Base-by-base conservation (phyloP, 805 yeast species). In the Scheffersomyces coipomensis region DNA sequence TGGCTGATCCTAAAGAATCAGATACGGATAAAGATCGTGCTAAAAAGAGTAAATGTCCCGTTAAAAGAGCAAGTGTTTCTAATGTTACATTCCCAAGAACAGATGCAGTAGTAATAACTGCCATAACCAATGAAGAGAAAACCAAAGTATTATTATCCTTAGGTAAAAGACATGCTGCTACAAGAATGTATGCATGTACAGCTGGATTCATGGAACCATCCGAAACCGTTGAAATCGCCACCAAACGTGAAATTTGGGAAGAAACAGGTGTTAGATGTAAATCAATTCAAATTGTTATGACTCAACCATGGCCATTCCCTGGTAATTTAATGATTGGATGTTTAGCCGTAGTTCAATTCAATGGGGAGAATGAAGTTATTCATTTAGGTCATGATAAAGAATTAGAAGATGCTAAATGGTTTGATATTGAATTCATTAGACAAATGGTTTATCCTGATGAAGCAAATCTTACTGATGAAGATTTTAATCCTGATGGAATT, bases 301-400 rank as follows among this genome's bases (percentile, higher is more conserved):
- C 93, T 10, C 98, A 91, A 64, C 98, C 99, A 3, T 91, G 99
- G 99, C 99, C 99, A 13, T 91, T 82, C 61, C 98, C 98, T 1
- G 89, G 88, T 0, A 88, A 84, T 57, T 63, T 91, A 51, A 91
- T 91, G 98, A 76, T 91, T 49, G 98, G 98, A 8, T 90, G 97
- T 60, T 59, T 89, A 39, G 97, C 81, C 2, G 62, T 76, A 24
- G 93, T 88, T n/a, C 83, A 83, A 1, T 76, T 80, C 53, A 77
- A 84, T 47, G 85, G 85, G 2, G 58, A 52, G 4, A 81, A 82
- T 51, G 91, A 85, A 52, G 55, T 54, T 8, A 82, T 90, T 46
- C 68, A 82, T 52, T 68, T 88, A 37, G 86, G 81, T 11, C 88
- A 88, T 56, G 99, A 91, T 58, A 80, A 86, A 22, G 99, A 91